Evolutionary conservation across 352 stramenopile genomes (phyloP), one percentile per base, ranked within the genome.

Genomic region (Phytopythium cucurbitacearum): DNA sequence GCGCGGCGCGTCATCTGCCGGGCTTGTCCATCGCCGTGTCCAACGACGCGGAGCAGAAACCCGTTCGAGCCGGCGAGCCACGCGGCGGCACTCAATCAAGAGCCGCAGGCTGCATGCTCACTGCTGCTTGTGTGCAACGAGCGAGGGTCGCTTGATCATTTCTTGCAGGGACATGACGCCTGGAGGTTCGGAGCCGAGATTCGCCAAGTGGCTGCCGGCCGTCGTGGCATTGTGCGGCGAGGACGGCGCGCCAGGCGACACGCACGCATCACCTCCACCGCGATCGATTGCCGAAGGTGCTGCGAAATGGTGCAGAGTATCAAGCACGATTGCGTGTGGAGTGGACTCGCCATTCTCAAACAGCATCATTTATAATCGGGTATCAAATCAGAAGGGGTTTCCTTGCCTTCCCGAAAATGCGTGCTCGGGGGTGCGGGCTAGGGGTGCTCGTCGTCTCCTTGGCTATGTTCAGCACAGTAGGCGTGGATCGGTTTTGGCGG

Each of bases 21-120:
- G 4, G 35, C 47, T 43, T 52, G 47, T 51, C 46, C 46, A 51
- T 33, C 11, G 46, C 11, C 34, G 46, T 52, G 47, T 52, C 47
- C 47, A 52, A 52, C 47, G 47, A 52, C 47, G n/a, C 11, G 12
- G n/a, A 16, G 46, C 46, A 41, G 12, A 35, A 37, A 12, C 16
- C 35, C 34, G 40, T 44, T 12, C 40, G 21, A 44, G 40, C 40
- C 40, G 40, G 40, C 40, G 40, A 44, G 7, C 8, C 40, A 15
- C 40, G 7, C 8, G 40, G 12, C 40, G 40, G 21, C 21, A 28
- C 2, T 28, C 21, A 28, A 28, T 28, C 21, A 28, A 28, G 21
- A 28, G 21, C 21, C 21, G 12, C 3, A 15, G 7, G n/a, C 32
- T n/a, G 40, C 21, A 45, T 45, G 40, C 40, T 45, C 40, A 45